These are phyloP conservation scores for Phylloporus arenicola DNA, from an alignment of 768 basidiomycete species.

Conservation along the genomic window DNA sequence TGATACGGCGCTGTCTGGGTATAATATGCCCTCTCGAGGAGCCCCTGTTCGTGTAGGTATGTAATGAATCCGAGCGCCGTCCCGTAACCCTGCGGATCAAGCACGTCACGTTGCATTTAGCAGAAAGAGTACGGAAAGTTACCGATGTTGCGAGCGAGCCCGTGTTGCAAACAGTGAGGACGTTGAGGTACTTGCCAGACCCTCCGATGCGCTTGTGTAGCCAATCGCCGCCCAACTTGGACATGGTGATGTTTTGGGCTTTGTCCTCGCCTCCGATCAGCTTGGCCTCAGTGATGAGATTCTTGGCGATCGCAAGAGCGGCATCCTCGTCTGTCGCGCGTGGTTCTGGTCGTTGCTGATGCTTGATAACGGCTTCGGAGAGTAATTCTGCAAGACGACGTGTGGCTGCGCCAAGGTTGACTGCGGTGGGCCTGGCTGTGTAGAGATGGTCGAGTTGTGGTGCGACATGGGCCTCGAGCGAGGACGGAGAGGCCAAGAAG, in stretches of 20 bases:
- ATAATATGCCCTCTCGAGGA: constrained; percentile 79
- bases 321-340: constrained; percentile 28
- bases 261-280: constrained; percentile 84
- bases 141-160: constrained; percentile 93
- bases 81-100: constrained; percentile 76
- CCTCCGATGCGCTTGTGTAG: constrained; percentile 41
- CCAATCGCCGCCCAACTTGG: constrained; percentile 84
- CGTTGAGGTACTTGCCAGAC: constrained; percentile 53
- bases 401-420: constrained; percentile 87
- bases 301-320: constrained; percentile 44
- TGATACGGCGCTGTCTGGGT: constrained; percentile 95
- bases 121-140: not conserved
- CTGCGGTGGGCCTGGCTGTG: constrained; percentile 91
- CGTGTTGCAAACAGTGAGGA: constrained; percentile 96
- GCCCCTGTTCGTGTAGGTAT: constrained; percentile 71
- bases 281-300: constrained; percentile 65
- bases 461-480: constrained; percentile 51
- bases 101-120: not conserved
- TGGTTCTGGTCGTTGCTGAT: constrained; percentile 16
- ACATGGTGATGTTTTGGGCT: constrained; percentile 80
- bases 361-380: constrained; percentile 10
- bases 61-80: constrained; percentile 94
- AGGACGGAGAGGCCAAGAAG: constrained; percentile 48
- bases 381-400: constrained; percentile 58
- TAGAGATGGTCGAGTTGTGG: constrained; percentile 66